These are phyloP conservation scores for Phoenix dactylifera DNA, from an alignment of 176 grass and related monocot genomes.

Conservation along the genomic window DNA sequence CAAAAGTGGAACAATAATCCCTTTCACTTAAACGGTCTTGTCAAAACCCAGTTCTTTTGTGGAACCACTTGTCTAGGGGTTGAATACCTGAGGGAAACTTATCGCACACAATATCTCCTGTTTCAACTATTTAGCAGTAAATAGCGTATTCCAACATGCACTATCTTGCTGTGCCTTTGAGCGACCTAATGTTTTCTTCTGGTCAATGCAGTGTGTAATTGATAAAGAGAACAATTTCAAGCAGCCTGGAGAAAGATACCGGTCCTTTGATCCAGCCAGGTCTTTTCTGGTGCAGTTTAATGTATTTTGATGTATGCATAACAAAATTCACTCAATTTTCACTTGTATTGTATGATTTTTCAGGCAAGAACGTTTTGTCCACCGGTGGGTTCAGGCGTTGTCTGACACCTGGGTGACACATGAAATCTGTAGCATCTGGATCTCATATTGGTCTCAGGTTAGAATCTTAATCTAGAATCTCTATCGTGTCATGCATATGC, in stretches of 20 bases:
- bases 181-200: background rate
- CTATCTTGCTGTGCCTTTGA: background rate
- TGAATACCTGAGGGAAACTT: too few relatives aligned
- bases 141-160: too few relatives aligned
- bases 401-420: slow-evolving; percentile 9
- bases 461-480: background rate
- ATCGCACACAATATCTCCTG: too few relatives aligned
- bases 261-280: slow-evolving; percentile 8
- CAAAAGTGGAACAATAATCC: too few relatives aligned
- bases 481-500: slow-evolving; percentile 1
- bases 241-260: slow-evolving; percentile 22
- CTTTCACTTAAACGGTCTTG: too few relatives aligned
- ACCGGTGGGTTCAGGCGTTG: slow-evolving; percentile 9
- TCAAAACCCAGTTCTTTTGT: too few relatives aligned
- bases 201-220: background rate
- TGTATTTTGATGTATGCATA: background rate
- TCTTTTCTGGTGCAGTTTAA: background rate
- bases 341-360: background rate
- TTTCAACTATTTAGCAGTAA: too few relatives aligned
- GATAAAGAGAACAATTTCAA: slow-evolving; percentile 17
- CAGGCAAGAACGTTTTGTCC: slow-evolving; percentile 14
- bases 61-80: too few relatives aligned
- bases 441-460: slow-evolving; percentile 24
- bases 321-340: too few relatives aligned
- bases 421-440: slow-evolving; percentile 8